Evolutionary conservation across 2,329 filamentous ascomycete species (phyloP).

Genomic region (Aquanectria penicillioides): DNA sequence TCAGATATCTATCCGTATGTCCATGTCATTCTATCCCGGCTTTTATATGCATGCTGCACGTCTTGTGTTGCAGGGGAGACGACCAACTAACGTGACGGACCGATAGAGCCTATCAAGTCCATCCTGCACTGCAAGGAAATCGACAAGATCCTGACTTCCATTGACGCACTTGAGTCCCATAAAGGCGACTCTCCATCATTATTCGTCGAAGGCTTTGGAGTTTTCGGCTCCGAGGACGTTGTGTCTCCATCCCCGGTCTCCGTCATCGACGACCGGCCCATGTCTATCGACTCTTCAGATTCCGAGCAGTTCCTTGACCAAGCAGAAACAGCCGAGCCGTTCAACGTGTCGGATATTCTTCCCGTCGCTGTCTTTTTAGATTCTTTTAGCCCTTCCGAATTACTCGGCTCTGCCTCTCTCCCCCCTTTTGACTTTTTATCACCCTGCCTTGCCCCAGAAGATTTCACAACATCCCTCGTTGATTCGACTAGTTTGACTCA

Average conservation of each 20-base stretch:
- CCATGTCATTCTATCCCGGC: not conserved
- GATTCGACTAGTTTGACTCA: not conserved
- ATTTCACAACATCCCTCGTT: not conserved
- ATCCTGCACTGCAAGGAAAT: slow-evolving; percentile 15
- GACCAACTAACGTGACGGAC: too few species aligned
- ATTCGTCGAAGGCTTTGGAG: slow-evolving; percentile 10
- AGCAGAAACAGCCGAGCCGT: not conserved
- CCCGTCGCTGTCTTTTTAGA: slow-evolving; percentile 14
- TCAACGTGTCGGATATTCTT: slow-evolving; percentile 10
- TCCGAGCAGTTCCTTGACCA: slow-evolving; percentile 13
- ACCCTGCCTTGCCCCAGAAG: not conserved
- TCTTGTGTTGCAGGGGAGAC: too few species aligned
- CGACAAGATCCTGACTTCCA: slow-evolving; percentile 14
- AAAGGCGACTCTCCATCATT: not conserved
- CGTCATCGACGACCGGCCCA: not conserved
- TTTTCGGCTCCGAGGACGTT: not conserved
- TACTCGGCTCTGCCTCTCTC: slow-evolving; percentile 10
- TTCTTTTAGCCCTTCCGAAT: slow-evolving; percentile 9
- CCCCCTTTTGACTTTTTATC: slow-evolving; percentile 14
- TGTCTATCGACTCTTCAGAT: slow-evolving; percentile 14
- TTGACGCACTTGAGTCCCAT: slow-evolving; percentile 5
- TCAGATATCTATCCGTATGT: slow-evolving; percentile 18
- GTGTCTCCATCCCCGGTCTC: not conserved
- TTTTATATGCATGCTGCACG: not conserved
- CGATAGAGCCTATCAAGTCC: slow-evolving; percentile 9